Percentiles rank a stretch among this genome's conserved stretches.
Conservation (phyloP, 2,329 filamentous ascomycete genomes). For the Fusarium tupiense region DNA sequence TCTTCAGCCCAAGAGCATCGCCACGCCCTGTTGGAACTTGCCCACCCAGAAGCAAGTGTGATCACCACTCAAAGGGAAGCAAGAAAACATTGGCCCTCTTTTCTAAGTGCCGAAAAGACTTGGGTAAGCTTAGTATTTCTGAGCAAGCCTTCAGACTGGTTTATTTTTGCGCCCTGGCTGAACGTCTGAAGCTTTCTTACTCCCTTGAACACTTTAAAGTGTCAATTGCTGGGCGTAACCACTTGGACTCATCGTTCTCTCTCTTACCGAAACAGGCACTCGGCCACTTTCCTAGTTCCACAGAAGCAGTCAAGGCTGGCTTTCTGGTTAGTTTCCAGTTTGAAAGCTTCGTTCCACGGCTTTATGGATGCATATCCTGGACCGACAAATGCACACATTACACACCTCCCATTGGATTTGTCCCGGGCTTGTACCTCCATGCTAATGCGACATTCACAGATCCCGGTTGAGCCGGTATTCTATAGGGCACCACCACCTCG, state of each 20-base stretch:
- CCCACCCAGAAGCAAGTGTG: constrained; percentile 12
- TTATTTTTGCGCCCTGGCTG: not conserved
- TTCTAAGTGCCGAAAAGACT: not conserved
- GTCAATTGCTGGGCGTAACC: constrained; percentile 5
- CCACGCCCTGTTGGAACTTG: constrained; percentile 15
- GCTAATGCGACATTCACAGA: not conserved
- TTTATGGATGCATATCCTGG: not conserved
- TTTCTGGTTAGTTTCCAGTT: not conserved
- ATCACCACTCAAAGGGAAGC: not conserved
- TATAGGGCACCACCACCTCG: constrained; percentile 14
- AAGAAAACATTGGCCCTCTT: not conserved
- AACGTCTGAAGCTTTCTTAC: not conserved
- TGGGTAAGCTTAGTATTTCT: not conserved
- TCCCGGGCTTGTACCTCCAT: constrained; percentile 14
- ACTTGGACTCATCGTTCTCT: not conserved
- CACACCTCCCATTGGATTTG: constrained; percentile 1
- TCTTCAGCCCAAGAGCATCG: constrained; percentile 40
- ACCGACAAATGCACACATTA: constrained; percentile 4
- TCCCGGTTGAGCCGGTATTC: constrained; percentile 21
- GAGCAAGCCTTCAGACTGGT: not conserved
- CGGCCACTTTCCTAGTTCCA: constrained; percentile 4
- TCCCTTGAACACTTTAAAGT: not conserved
- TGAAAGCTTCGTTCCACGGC: constrained; percentile 6
- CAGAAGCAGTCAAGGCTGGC: constrained; percentile 17
- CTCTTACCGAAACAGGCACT: not conserved